Evolutionary conservation across 2,329 filamentous ascomycete species (phyloP).

Genomic region (Metarhizium anisopliae): DNA sequence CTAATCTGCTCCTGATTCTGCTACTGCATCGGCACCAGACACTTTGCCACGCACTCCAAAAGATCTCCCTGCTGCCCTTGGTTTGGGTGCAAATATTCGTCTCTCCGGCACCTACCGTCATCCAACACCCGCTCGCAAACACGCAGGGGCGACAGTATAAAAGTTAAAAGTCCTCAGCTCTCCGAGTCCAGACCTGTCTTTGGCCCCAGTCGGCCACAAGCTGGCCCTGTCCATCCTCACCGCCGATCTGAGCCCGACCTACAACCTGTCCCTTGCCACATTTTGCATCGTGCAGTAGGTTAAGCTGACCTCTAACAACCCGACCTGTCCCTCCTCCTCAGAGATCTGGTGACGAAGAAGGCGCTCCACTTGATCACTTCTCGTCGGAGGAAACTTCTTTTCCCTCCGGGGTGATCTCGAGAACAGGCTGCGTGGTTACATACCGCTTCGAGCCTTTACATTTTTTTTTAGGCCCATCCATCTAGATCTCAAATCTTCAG

Average conservation of each 20-base stretch:
- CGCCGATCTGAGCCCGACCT: constrained; percentile 2
- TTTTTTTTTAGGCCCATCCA: not conserved
- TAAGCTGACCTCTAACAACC: not conserved
- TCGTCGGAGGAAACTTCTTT: not conserved
- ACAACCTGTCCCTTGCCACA: constrained; percentile 1
- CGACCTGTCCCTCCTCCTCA: constrained; percentile 1
- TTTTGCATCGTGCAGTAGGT: not conserved
- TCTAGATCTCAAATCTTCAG: not conserved
- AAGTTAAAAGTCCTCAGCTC: not conserved
- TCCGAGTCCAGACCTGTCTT: not conserved
- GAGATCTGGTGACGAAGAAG: not conserved
- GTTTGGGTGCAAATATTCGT: not conserved
- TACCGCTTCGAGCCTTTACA: not conserved
- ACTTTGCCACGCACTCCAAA: not conserved
- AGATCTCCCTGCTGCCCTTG: not conserved
- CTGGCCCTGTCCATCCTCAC: constrained; percentile 1
- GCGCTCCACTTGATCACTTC: constrained; percentile 1
- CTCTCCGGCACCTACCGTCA: not conserved
- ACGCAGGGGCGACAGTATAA: not conserved
- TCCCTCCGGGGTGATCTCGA: not conserved
- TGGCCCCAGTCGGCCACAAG: not conserved
- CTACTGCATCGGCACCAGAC: not conserved
- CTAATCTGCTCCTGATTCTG: not conserved
- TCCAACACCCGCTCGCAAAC: not conserved
- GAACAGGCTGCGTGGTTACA: not conserved